A percentile compares a stretch with the other conserved stretches of the same genome.
Conservation (phyloP, 257 asterid genomes). For the Solanum medicagineum region DNA sequence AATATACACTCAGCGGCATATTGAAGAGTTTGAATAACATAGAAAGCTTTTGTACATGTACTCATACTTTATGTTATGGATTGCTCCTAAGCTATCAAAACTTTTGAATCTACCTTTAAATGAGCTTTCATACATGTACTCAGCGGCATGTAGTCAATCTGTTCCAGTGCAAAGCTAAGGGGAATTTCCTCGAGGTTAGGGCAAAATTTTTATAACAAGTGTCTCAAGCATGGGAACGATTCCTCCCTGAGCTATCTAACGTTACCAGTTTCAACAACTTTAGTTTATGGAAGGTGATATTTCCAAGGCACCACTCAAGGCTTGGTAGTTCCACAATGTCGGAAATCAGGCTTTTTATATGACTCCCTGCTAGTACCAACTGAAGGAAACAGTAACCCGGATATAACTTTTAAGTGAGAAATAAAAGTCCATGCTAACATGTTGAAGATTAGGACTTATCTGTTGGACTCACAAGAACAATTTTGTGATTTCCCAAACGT, state of each 20-base stretch:
- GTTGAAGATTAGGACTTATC: too few species aligned
- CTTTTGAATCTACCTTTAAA: not conserved
- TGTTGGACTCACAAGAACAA: too few species aligned
- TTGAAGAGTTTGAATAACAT: not conserved
- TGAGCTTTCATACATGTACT: not conserved
- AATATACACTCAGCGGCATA: not conserved
- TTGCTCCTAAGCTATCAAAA: not conserved
- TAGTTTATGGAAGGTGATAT: not conserved
- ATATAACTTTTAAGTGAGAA: too few species aligned
- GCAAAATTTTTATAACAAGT: not conserved
- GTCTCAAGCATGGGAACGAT: not conserved
- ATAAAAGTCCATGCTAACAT: too few species aligned
- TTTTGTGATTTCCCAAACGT: too few species aligned
- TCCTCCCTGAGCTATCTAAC: not conserved
- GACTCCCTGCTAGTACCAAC: too few species aligned
- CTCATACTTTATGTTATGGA: not conserved
- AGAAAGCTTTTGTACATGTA: not conserved
- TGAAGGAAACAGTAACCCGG: too few species aligned
- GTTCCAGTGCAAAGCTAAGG: not conserved
- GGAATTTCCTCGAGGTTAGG: not conserved
- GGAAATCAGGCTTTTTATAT: not conserved
- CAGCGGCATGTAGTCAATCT: too few species aligned
- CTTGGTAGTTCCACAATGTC: not conserved
- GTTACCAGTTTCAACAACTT: not conserved
- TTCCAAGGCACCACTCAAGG: not conserved